Evolutionary conservation across 108 stramenopile species (phyloP).

Genomic region (Skeletonema grethae): DNA sequence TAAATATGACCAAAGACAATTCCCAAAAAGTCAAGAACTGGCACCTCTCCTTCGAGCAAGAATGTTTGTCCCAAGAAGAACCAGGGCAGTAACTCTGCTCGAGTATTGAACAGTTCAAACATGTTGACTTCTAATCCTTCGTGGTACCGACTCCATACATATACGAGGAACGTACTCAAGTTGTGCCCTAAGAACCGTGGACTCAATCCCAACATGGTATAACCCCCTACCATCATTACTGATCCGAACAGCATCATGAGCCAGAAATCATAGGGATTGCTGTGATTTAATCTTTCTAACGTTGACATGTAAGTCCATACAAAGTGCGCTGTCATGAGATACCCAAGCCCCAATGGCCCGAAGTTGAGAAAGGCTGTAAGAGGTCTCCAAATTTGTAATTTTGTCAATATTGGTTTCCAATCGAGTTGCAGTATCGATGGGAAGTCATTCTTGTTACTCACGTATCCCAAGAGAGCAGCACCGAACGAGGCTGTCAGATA

Average conservation of each 20-base stretch:
- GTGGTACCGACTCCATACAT: conserved; percentile 94
- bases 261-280: conserved; percentile 92
- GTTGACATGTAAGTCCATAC: conserved; percentile 98
- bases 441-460: conserved; percentile 79
- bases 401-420: conserved; percentile 68
- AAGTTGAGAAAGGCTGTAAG: conserved; percentile 90
- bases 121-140: conserved; percentile 95
- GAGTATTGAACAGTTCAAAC: conserved; percentile 88
- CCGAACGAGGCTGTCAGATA: conserved; percentile 80
- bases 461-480: conserved; percentile 64
- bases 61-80: conserved; percentile 91
- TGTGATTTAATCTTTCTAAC: conserved; percentile 90
- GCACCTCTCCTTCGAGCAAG: conserved; percentile 91
- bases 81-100: conserved; percentile 88
- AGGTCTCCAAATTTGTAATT: conserved; percentile 87
- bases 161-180: conserved; percentile 92
- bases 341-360: conserved; percentile 86
- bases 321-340: conserved; percentile 86
- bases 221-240: conserved; percentile 77
- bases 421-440: conserved; percentile 77
- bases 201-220: conserved; percentile 69
- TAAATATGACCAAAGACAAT: conserved; percentile 97
- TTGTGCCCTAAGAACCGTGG: conserved; percentile 91
- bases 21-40: conserved; percentile 91
- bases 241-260: conserved; percentile 91